Conservation (phyloP, 352 stramenopile genomes). For the Pythium rhizo-oryzae region DNA sequence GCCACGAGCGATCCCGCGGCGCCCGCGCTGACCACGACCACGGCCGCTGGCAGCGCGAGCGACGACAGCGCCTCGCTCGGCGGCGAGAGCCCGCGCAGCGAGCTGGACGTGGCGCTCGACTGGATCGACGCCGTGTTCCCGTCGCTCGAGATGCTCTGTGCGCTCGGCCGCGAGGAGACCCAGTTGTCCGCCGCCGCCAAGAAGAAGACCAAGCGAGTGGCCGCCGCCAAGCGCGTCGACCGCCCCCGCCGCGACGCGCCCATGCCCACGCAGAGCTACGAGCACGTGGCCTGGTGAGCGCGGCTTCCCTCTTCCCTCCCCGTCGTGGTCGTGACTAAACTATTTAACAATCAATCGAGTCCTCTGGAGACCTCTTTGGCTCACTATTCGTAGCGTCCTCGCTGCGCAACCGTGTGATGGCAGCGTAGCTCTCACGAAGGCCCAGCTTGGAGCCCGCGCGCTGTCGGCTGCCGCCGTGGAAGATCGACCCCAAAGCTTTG, state of each 20-base stretch:
- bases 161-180: constrained; percentile 4
- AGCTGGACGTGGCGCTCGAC: constrained; percentile 31
- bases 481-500: too few species aligned
- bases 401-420: too few species aligned
- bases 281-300: constrained; percentile 19
- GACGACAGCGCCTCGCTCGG: constrained; percentile 2
- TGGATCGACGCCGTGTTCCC: constrained; percentile 76
- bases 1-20: not conserved
- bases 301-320: too few species aligned
- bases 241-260: constrained; percentile 11
- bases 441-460: too few species aligned
- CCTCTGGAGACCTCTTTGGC: too few species aligned
- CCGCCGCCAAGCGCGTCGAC: not conserved
- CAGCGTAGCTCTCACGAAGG: too few species aligned
- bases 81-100: constrained; percentile 1
- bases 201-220: too few species aligned
- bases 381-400: too few species aligned
- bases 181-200: not conserved
- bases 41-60: constrained; percentile 7
- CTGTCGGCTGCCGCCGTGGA: too few species aligned
- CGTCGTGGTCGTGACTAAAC: not conserved
- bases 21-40: not conserved
- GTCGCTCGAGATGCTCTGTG: constrained; percentile 41
- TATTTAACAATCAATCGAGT: constrained; percentile 3
- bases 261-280: constrained; percentile 19